A percentile compares a stretch with the other conserved stretches of the same genome.
These are phyloP conservation scores for Lactarius indigo DNA, from an alignment of 768 basidiomycete genomes.

Conservation along the genomic window DNA sequence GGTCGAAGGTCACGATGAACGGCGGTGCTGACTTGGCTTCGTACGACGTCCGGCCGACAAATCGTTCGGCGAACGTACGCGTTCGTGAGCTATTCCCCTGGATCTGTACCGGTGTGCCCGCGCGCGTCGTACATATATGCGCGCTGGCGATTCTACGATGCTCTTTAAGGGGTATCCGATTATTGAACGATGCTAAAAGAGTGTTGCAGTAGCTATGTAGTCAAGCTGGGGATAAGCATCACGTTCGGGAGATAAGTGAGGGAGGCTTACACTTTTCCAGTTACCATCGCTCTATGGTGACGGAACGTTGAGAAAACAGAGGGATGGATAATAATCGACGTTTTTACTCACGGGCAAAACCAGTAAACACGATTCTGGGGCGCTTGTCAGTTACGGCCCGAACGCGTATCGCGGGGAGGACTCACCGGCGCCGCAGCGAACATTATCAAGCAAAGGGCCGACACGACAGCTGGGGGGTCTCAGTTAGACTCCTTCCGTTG, in stretches of 20 bases:
- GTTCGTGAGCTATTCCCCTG: neutral
- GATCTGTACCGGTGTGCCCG: neutral
- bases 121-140: neutral
- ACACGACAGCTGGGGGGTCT: neutral
- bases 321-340: neutral
- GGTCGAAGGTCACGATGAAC: neutral
- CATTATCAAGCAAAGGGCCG: neutral
- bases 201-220: neutral
- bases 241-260: neutral
- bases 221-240: neutral
- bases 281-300: neutral
- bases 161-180: neutral
- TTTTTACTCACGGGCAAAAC: neutral
- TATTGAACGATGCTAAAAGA: neutral
- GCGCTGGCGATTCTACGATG: neutral
- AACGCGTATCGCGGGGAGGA: neutral
- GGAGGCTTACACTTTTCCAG: neutral
- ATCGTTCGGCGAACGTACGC: neutral
- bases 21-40: neutral
- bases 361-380: neutral
- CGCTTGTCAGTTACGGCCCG: neutral
- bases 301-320: neutral
- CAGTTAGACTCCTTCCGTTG: neutral
- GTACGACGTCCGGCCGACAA: neutral
- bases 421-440: neutral